Conservation (phyloP, 805 yeast species). For the Yamadazyma paraphyllophila region DNA sequence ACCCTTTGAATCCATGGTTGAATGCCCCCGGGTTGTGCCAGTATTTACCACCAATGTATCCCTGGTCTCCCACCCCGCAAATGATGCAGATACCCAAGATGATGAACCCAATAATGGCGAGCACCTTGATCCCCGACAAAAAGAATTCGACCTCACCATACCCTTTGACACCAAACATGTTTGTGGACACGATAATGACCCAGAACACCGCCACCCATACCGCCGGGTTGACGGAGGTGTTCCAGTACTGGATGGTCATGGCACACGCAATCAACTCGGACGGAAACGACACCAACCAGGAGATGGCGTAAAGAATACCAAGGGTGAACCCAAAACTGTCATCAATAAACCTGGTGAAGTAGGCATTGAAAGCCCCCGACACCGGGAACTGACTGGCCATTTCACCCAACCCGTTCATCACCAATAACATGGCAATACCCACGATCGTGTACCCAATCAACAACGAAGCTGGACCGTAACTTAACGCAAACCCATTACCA, state of each 20-base stretch:
- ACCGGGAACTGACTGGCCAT: constrained; percentile 48
- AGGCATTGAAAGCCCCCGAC: constrained; percentile 39
- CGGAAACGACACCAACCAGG: constrained; percentile 37
- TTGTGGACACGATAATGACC: constrained; percentile 25
- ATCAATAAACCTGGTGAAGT: constrained; percentile 34
- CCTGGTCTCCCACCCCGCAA: constrained; percentile 35
- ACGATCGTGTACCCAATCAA: constrained; percentile 58
- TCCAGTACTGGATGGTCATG: constrained; percentile 36
- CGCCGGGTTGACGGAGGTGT: constrained; percentile 27
- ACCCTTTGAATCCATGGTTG: constrained; percentile 38
- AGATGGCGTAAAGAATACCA: constrained; percentile 33
- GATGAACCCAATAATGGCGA: constrained; percentile 35
- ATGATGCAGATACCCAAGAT: constrained; percentile 33
- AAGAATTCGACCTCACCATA: constrained; percentile 37
- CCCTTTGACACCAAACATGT: constrained; percentile 36
- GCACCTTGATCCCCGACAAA: constrained; percentile 30
- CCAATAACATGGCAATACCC: constrained; percentile 54
- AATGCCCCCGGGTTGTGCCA: constrained; percentile 37
- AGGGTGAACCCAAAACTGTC: constrained; percentile 37
- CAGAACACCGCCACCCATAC: constrained; percentile 38
- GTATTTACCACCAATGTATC: constrained; percentile 32
- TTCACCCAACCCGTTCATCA: constrained; percentile 63
- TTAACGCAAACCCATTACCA: constrained; percentile 44
- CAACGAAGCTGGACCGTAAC: constrained; percentile 41
- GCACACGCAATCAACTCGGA: constrained; percentile 38